Evolutionary conservation across 1,284 basidiomycete genomes (phyloP).

Genomic region (Boletellus deceptivus): DNA sequence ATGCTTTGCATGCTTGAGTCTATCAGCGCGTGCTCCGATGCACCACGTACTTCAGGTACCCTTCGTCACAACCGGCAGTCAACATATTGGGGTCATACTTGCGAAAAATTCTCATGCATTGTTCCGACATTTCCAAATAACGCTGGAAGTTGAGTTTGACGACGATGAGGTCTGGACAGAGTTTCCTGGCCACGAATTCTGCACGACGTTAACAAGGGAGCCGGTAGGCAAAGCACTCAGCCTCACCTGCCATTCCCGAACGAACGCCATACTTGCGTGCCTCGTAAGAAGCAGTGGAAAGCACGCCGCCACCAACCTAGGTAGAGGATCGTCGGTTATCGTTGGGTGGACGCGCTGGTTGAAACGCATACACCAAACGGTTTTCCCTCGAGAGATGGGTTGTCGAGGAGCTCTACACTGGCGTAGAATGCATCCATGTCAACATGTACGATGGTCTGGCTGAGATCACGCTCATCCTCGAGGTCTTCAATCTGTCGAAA

Average conservation of each 20-base stretch:
- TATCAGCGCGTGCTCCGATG: neutral
- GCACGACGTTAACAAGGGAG: conserved; percentile 1
- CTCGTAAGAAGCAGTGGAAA: conserved; percentile 89
- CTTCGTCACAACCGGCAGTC: conserved; percentile 85
- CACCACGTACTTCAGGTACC: conserved; percentile 76
- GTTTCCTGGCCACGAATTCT: conserved; percentile 89
- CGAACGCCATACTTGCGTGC: conserved; percentile 86
- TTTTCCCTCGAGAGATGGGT: conserved; percentile 79
- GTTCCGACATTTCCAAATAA: conserved; percentile 71
- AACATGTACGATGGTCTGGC: conserved; percentile 82
- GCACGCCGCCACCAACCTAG: conserved; percentile 75
- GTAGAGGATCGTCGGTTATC: neutral
- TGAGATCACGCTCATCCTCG: conserved; percentile 77
- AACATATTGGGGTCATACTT: conserved; percentile 82
- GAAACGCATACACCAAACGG: conserved; percentile 74
- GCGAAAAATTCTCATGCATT: conserved; percentile 66
- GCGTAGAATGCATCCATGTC: conserved; percentile 83
- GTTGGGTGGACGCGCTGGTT: neutral
- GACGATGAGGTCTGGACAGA: conserved; percentile 89
- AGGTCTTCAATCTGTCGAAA: conserved; percentile 64
- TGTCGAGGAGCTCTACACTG: conserved; percentile 75
- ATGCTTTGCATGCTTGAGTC: conserved; percentile 47
- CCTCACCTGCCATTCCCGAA: conserved; percentile 82
- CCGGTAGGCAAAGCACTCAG: neutral
- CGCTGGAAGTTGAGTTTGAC: conserved; percentile 62